These are phyloP conservation scores for Eutrema japonicum DNA, from an alignment of 345 rosid genomes.

Conservation along the genomic window DNA sequence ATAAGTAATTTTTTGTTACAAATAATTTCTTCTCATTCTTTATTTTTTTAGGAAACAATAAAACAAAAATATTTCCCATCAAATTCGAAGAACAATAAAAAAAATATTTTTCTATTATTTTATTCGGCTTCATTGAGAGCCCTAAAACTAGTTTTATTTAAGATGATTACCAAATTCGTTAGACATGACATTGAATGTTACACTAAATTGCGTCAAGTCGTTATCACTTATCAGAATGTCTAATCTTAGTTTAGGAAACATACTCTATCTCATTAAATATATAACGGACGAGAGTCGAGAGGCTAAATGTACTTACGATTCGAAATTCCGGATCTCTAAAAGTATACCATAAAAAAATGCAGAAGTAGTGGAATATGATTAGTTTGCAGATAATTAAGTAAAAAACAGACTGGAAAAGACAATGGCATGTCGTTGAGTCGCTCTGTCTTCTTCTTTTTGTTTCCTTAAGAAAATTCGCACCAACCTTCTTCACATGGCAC, in stretches of 20 bases:
- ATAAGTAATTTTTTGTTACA: no score
- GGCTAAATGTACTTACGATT: neutral
- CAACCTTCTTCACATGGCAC: slow-evolving; percentile 28
- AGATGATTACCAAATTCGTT: neutral
- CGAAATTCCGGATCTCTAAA: neutral
- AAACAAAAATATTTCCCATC: no score
- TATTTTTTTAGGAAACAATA: no score
- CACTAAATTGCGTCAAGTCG: neutral
- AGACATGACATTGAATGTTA: neutral
- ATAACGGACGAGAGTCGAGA: neutral
- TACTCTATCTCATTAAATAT: neutral
- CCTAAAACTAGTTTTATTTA: neutral
- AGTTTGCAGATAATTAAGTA: slow-evolving; percentile 4
- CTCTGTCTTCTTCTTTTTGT: slow-evolving; percentile 4
- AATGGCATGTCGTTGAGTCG: slow-evolving; percentile 32
- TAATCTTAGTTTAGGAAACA: neutral
- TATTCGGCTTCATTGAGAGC: no score
- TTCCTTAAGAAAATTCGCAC: neutral
- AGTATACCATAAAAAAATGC: no score
- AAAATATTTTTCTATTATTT: no score
- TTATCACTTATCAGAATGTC: neutral
- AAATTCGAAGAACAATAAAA: no score
- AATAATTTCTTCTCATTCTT: no score
- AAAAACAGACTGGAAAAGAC: slow-evolving; percentile 42
- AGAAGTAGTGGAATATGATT: slow-evolving; percentile 13